These are phyloP conservation scores for Metarhizium guizhouense DNA, from an alignment of 2,329 filamentous ascomycete genomes.

Conservation along the genomic window DNA sequence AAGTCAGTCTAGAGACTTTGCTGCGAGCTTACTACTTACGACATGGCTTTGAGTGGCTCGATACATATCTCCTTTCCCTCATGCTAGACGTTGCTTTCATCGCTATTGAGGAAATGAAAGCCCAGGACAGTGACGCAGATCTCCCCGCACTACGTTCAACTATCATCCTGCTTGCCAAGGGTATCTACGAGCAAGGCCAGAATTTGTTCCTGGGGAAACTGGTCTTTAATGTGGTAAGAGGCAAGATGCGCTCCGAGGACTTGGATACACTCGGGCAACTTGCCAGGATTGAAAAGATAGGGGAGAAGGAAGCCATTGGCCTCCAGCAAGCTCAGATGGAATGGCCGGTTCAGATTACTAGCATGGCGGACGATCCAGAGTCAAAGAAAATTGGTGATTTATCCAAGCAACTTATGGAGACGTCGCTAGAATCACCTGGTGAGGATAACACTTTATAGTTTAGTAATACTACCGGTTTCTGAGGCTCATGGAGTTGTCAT, in stretches of 20 bases:
- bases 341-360: neutral
- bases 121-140: neutral
- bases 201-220: neutral
- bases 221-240: neutral
- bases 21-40: constrained; percentile 1
- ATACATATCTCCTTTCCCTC: neutral
- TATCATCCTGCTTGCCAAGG: neutral
- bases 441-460: neutral
- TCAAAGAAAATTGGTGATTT: neutral
- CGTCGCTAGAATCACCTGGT: neutral
- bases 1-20: neutral
- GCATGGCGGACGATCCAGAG: neutral
- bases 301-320: neutral
- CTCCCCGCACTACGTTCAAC: neutral
- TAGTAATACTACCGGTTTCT: too few species aligned
- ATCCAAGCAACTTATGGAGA: neutral
- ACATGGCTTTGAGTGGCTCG: constrained; percentile 1
- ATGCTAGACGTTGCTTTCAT: neutral
- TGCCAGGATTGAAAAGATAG: neutral
- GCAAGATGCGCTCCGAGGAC: neutral
- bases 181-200: neutral
- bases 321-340: neutral
- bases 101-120: neutral
- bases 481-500: too few species aligned
- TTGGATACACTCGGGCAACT: neutral